Evolutionary conservation across 2,329 filamentous ascomycete genomes (phyloP).

Genomic region (Dryadomyces quercus-mongolicae): DNA sequence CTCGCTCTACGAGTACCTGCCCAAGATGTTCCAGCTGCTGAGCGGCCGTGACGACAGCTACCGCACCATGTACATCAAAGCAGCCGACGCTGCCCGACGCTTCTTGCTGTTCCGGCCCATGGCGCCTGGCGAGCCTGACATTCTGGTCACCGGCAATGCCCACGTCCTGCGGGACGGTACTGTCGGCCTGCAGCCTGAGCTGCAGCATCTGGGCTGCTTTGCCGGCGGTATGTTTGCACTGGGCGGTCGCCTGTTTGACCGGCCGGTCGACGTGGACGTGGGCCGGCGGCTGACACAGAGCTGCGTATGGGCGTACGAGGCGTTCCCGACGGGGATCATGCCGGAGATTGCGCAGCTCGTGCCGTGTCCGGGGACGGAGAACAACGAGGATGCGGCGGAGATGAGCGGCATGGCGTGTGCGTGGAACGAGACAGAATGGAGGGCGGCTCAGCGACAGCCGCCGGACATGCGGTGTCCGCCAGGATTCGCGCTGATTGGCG

Average conservation of each 20-base stretch:
- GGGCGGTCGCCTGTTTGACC: slow-evolving; percentile 30
- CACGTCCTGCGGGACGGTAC: slow-evolving; percentile 14
- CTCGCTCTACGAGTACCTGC: slow-evolving; percentile 47
- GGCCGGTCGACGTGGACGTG: slow-evolving; percentile 31
- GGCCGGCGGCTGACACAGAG: slow-evolving; percentile 37
- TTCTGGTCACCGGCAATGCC: slow-evolving; percentile 9
- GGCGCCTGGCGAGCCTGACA: slow-evolving; percentile 27
- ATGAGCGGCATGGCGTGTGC: neutral
- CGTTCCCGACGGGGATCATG: slow-evolving; percentile 45
- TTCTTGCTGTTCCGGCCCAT: slow-evolving; percentile 61
- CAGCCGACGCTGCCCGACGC: slow-evolving; percentile 46
- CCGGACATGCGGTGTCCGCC: slow-evolving; percentile 10
- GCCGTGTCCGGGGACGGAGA: slow-evolving; percentile 23
- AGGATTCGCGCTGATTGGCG: slow-evolving; percentile 17
- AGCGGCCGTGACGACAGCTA: slow-evolving; percentile 51
- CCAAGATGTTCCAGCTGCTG: slow-evolving; percentile 52
- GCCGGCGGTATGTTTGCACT: slow-evolving; percentile 36
- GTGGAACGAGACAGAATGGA: neutral
- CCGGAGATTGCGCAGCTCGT: slow-evolving; percentile 40
- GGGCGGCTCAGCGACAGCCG: slow-evolving; percentile 1
- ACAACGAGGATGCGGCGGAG: slow-evolving; percentile 10
- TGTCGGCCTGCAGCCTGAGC: slow-evolving; percentile 19
- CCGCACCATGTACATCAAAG: slow-evolving; percentile 48
- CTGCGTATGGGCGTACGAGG: slow-evolving; percentile 46
- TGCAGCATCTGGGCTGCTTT: slow-evolving; percentile 34